phyloP scores from a whole-genome alignment of 2,329 filamentous ascomycete species.

The Sporothrix sp. region DNA sequence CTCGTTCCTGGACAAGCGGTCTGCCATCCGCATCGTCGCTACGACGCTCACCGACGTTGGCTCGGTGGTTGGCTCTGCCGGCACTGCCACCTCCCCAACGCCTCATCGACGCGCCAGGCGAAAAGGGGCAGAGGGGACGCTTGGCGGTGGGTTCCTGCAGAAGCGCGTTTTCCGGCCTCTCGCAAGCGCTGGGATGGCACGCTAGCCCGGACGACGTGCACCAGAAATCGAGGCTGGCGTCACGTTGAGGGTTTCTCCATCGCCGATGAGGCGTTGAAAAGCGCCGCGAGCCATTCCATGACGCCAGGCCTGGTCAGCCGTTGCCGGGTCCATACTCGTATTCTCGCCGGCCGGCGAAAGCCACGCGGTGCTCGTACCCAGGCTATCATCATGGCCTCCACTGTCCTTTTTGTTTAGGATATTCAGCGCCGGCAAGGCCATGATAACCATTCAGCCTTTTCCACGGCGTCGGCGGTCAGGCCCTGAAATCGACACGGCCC shows the following conservation, averaged over 20 bases:
- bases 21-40: too few species aligned
- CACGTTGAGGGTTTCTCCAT: neutral
- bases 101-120: neutral
- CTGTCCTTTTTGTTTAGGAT: too few species aligned
- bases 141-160: constrained; percentile 14
- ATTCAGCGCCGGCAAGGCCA: neutral
- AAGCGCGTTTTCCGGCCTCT: constrained; percentile 12
- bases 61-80: neutral
- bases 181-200: neutral
- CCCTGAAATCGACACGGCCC: too few species aligned
- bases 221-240: neutral
- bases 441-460: too few species aligned
- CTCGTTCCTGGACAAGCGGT: neutral
- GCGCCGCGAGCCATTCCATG: neutral
- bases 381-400: neutral
- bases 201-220: neutral
- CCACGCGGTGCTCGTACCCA: neutral
- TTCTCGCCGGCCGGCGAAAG: neutral
- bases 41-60: too few species aligned
- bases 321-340: neutral
- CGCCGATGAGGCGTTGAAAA: neutral
- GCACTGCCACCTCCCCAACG: constrained; percentile 5
- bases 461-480: too few species aligned
- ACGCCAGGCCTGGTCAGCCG: neutral
- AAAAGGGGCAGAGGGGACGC: neutral